These are phyloP conservation scores for Nigrospora sphaerica DNA, from an alignment of 2,329 filamentous ascomycete species.

Conservation along the genomic window DNA sequence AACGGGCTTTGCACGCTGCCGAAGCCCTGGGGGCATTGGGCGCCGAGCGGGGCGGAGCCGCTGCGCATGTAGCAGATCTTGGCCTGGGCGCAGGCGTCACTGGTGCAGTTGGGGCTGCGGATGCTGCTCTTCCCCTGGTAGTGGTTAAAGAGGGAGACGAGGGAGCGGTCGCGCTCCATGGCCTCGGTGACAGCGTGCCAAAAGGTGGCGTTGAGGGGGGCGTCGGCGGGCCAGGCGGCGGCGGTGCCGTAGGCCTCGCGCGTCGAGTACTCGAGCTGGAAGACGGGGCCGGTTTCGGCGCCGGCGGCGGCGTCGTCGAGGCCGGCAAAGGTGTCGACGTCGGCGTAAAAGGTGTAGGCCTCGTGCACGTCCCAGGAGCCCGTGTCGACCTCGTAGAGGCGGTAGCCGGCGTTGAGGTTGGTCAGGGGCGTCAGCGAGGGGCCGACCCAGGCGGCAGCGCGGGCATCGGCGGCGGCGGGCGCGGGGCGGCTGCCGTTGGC, in stretches of 20 bases:
- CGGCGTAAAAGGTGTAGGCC: conserved; percentile 32
- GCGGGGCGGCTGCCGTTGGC: conserved; percentile 40
- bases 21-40: conserved; percentile 43
- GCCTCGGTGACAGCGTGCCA: conserved; percentile 51
- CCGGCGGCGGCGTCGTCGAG: conserved; percentile 19
- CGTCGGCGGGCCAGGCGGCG: conserved; percentile 32
- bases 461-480: conserved; percentile 23
- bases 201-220: conserved; percentile 50
- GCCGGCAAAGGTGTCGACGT: conserved; percentile 30
- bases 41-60: conserved; percentile 44
- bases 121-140: conserved; percentile 45
- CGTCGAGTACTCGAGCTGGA: conserved; percentile 34
- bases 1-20: conserved; percentile 28
- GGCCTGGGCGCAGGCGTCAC: conserved; percentile 38
- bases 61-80: conserved; percentile 54
- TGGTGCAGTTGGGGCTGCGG: conserved; percentile 44
- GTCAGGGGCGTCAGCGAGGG: conserved; percentile 40
- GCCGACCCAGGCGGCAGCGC: conserved; percentile 31
- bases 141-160: conserved; percentile 43
- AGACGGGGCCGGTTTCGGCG: conserved; percentile 22
- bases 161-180: conserved; percentile 40
- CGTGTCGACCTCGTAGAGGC: conserved; percentile 36
- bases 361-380: conserved; percentile 34
- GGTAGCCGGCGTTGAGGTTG: conserved; percentile 34
- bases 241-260: conserved; percentile 30